These are phyloP conservation scores for Fusarium mexicanum DNA, from an alignment of 2,329 filamentous ascomycete genomes.

Conservation along the genomic window DNA sequence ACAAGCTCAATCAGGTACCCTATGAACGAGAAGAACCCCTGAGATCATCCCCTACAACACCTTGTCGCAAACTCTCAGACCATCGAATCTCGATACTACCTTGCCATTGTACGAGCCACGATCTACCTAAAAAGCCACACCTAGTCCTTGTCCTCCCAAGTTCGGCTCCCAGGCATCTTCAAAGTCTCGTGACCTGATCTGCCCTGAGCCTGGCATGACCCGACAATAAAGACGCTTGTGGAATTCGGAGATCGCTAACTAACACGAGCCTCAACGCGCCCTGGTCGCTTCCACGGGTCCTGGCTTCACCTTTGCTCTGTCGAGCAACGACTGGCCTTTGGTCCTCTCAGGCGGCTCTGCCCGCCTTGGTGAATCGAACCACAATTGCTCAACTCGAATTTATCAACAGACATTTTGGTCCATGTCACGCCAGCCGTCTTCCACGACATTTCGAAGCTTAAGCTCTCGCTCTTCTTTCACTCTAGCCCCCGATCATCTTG, in stretches of 20 bases:
- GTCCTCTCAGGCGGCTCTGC: slow-evolving; percentile 28
- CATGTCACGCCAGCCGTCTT: slow-evolving; percentile 39
- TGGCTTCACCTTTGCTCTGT: slow-evolving; percentile 16
- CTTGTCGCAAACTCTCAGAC: background rate
- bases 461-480: slow-evolving; percentile 16
- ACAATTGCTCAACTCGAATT: slow-evolving; percentile 14
- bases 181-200: slow-evolving; percentile 34
- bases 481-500: slow-evolving; percentile 2
- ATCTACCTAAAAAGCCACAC: slow-evolving; percentile 16
- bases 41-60: background rate
- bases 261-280: slow-evolving; percentile 35
- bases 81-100: background rate
- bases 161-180: slow-evolving; percentile 11
- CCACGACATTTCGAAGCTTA: slow-evolving; percentile 20
- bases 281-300: slow-evolving; percentile 17
- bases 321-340: slow-evolving; percentile 28
- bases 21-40: background rate
- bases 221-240: slow-evolving; percentile 13
- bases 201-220: background rate
- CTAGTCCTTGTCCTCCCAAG: slow-evolving; percentile 31
- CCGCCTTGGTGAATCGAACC: slow-evolving; percentile 37
- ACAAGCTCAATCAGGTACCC: background rate
- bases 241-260: slow-evolving; percentile 24
- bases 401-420: slow-evolving; percentile 26
- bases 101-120: slow-evolving; percentile 15